Evolutionary conservation across 2,329 filamentous ascomycete genomes (phyloP), one percentile per base, ranked within the genome.

Genomic region (Nigrospora osmanthi): DNA sequence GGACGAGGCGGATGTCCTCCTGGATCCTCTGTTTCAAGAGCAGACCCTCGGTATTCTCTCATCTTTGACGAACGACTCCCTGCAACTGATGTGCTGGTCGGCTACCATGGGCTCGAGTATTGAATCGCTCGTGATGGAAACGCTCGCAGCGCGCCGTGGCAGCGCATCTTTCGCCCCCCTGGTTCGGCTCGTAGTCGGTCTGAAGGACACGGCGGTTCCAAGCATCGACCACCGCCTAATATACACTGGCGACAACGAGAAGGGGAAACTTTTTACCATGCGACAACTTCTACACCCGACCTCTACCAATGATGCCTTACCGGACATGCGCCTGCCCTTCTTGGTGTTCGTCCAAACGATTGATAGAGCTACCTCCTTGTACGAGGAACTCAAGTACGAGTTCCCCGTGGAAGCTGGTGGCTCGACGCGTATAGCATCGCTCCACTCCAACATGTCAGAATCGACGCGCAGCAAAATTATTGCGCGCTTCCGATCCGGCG

Each of bases 271-370:
- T 30, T 81, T 96, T 44, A 90, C 88, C 7, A 75, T 98, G 12
- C 85, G 93, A 38, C 89, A 97, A 60, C 78, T 98, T 30, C 74
- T 97, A 2, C 89, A 89, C 54, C 90, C 91, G 0, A 78, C 77
- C 7, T 72, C 81, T 1, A 68, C 70, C 11, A 63, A 66, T 47
- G 67, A 71, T 51, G 73, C 81, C 0, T 75, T 78, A 11, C 73
- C 80, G 28, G 70, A 73, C 7, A 71, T 97, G 38, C 81, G 87
- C 1, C 89, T 93, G 0, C 93, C 93, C 0, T 95, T 96, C 67
- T 75, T 98, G 6, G 85, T 98, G 48, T 98, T 98, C 64, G 93
- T 91, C 0, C 93, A 98, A 67, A 96, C 91, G 1, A 95, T 98
- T 46, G 85, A 90, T 43, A 82, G 93, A 54, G 93, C 93, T 1